phyloP scores from a whole-genome alignment of 441 rosid genomes.

The Theobroma grandiflorum region DNA sequence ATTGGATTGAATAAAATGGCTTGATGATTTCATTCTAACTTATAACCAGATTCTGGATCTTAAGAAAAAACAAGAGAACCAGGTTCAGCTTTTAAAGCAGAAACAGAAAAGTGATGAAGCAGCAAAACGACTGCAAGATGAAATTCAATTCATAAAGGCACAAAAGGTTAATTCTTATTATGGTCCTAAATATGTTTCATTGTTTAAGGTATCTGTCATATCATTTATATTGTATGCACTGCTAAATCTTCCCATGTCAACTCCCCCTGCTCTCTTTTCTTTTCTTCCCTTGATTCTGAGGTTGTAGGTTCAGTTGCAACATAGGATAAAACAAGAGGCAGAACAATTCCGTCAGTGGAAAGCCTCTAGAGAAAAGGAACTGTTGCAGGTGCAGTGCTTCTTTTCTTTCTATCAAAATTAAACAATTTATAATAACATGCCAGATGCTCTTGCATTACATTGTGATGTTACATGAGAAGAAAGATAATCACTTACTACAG shows the following conservation, averaged over 20 bases:
- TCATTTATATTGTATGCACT: neutral
- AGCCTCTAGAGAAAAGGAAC: slow-evolving; percentile 89
- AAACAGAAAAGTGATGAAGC: slow-evolving; percentile 98
- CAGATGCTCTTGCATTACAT: slow-evolving; percentile 2
- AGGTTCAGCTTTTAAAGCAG: slow-evolving; percentile 93
- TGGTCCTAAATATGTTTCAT: slow-evolving; percentile 5
- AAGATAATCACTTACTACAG: slow-evolving; percentile 1
- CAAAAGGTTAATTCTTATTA: slow-evolving; percentile 68
- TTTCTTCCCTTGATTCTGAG: slow-evolving; percentile 27
- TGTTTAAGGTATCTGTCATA: neutral
- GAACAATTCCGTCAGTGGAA: slow-evolving; percentile 96
- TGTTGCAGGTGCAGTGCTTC: slow-evolving; percentile 71
- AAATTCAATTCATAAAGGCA: slow-evolving; percentile 94
- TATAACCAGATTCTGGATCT: slow-evolving; percentile 79
- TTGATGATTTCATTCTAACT: neutral
- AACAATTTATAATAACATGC: slow-evolving; percentile 9
- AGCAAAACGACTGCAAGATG: slow-evolving; percentile 88
- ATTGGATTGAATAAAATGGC: slow-evolving; percentile 1
- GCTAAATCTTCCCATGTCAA: slow-evolving; percentile 16
- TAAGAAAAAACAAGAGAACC: slow-evolving; percentile 96
- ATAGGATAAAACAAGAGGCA: slow-evolving; percentile 92
- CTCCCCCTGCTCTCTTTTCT: slow-evolving; percentile 14
- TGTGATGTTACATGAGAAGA: slow-evolving; percentile 16
- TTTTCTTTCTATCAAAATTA: slow-evolving; percentile 17
- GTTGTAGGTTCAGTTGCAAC: slow-evolving; percentile 86